Percentiles rank a stretch among this genome's conserved stretches.
These are phyloP conservation scores for Chloropicon primus DNA, from an alignment of 139 green algal genomes.

Conservation along the genomic window DNA sequence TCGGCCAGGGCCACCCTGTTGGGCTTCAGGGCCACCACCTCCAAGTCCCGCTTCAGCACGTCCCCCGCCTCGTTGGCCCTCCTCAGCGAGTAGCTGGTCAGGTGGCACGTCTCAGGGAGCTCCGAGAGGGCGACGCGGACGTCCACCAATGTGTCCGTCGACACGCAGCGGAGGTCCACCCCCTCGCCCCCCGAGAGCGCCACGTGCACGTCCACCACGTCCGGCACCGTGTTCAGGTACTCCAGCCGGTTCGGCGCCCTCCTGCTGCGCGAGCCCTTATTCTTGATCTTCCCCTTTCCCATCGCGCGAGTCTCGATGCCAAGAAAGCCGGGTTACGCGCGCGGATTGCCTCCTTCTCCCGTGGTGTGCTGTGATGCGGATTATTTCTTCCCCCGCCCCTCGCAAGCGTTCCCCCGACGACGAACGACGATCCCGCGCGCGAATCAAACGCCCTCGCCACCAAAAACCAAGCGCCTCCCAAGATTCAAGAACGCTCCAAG, in stretches of 20 bases:
- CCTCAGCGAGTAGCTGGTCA: neutral
- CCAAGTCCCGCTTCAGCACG: neutral
- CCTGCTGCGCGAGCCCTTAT: neutral
- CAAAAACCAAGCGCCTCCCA: too few species aligned
- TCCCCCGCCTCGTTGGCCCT: neutral
- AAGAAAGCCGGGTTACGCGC: too few species aligned
- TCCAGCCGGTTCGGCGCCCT: neutral
- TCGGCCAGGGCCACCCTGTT: neutral
- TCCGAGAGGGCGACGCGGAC: neutral
- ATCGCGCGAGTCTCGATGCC: neutral
- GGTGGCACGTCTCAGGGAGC: neutral
- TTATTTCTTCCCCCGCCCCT: too few species aligned
- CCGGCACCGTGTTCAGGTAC: neutral
- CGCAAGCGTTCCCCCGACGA: too few species aligned
- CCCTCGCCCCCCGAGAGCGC: neutral
- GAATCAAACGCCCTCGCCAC: too few species aligned
- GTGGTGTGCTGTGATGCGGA: too few species aligned
- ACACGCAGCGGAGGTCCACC: neutral
- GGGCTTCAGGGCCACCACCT: neutral
- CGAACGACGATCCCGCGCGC: too few species aligned
- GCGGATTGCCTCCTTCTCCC: too few species aligned
- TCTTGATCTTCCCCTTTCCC: neutral
- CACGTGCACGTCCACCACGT: neutral
- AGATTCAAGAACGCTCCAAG: too few species aligned
- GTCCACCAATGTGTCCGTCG: neutral